Base-by-base conservation (phyloP, 768 basidiomycete species). In the Leccinum ochraceum region DNA sequence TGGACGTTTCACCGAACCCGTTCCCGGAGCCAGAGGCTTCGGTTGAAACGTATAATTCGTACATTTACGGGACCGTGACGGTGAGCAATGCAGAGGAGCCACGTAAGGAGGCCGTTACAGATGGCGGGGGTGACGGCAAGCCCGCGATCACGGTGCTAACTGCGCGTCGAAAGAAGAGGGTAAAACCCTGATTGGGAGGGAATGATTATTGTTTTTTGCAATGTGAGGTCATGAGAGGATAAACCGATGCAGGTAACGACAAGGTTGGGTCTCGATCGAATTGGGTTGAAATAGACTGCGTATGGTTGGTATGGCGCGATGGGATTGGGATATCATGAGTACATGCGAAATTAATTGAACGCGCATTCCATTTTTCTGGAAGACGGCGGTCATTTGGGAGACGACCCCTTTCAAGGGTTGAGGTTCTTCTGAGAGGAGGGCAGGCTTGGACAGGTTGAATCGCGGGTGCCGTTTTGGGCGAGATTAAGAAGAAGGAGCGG, bases 1-100 rank as follows among this genome's bases (percentile, higher is more conserved):
- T 75, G 11, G 86, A 86, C 48, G 72, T 83, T 28, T 86, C 87
- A 53, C 86, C 87, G 46, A 88, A 87, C 67, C 83, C 85, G 20
- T 88, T 87, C 69, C 80, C 85, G 8, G 88, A 89, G 67, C 86
- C 87, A 7, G 81, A 81, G 54, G 78, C 83, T 37, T 85, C 84
- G 36, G 73, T 81, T 48, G 85, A 85, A 71, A 86, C 83, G 54
- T 89, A 90, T 72, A 59, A 71, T n/a, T 72, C 78, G 54, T 74
- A 84, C 68, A 83, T 90, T 30, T 87, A 86, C 69, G 88, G 88
- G 28, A 69, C 76, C n/a, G 71, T 84, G 50, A 61, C 59, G 48
- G 84, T 88, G 53, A 76, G 77, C 60, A 89, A 89, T 66, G 66
- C 77, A 20, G 71, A 71, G 5, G 68, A 67, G 60, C 66, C 70